Conservation (phyloP, 495 filamentous ascomycete species). For the Astrothelium macrocarpum region DNA sequence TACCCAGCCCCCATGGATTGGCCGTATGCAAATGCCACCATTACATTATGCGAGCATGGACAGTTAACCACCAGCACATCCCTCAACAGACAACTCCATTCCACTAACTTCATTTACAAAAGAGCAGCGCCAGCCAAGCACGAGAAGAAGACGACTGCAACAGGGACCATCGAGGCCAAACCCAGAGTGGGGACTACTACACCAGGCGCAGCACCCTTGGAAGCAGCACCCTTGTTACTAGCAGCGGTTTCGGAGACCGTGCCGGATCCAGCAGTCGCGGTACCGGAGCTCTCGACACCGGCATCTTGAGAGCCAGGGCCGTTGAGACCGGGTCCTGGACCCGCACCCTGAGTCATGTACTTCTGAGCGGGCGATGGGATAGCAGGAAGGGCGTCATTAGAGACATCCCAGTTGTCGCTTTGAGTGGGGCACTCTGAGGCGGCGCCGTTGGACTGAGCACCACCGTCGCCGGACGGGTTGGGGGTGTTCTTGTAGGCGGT, state of each 20-base stretch:
- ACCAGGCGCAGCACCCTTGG: conserved; percentile 39
- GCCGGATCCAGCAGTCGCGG: conserved; percentile 56
- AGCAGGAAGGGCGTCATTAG: conserved; percentile 55
- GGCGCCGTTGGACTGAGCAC: conserved; percentile 58
- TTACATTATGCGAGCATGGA: background rate
- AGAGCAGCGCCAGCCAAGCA: background rate
- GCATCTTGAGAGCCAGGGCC: conserved; percentile 66
- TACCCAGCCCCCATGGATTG: background rate
- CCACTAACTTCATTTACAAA: background rate
- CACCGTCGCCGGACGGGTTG: conserved; percentile 64
- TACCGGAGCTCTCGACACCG: conserved; percentile 49
- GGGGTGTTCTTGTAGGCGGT: conserved; percentile 51
- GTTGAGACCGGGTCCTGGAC: conserved; percentile 57
- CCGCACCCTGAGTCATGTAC: conserved; percentile 66
- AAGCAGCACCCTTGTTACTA: conserved; percentile 20
- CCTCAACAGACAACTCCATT: background rate
- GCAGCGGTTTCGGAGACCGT: conserved; percentile 37
- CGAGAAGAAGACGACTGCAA: background rate
- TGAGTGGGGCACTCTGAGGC: conserved; percentile 59
- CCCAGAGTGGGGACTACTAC: no score
- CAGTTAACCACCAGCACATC: background rate
- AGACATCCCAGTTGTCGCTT: conserved; percentile 65
- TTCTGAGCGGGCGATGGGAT: conserved; percentile 60
- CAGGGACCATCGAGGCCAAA: background rate
- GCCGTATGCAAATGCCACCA: background rate